These are phyloP conservation scores for Solanum piurae DNA, from an alignment of 257 asterid species.

Conservation along the genomic window DNA sequence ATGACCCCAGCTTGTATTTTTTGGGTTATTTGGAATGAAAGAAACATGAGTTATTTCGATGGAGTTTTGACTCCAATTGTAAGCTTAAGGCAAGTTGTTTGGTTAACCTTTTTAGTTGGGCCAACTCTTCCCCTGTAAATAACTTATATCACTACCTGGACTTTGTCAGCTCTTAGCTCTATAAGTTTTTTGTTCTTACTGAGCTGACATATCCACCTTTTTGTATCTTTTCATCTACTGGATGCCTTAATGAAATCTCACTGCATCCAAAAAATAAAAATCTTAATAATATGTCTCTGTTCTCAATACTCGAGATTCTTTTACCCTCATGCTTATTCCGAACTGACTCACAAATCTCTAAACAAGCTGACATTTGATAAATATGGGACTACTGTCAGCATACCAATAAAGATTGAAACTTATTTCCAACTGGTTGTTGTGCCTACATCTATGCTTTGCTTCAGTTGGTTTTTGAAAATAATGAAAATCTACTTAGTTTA, in stretches of 20 bases:
- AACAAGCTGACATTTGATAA: background rate
- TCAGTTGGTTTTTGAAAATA: background rate
- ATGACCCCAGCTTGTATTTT: background rate
- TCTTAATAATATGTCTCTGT: background rate
- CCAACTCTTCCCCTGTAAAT: background rate
- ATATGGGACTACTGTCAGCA: background rate
- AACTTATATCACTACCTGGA: background rate
- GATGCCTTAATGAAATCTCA: background rate
- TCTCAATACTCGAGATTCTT: background rate
- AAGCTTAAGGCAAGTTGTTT: background rate
- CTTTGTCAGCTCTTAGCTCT: background rate
- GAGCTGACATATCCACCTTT: background rate
- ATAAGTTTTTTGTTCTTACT: background rate
- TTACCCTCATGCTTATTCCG: background rate
- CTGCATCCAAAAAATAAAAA: background rate
- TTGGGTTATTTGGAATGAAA: background rate
- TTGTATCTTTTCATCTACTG: background rate
- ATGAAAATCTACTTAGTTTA: background rate
- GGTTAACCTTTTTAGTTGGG: background rate
- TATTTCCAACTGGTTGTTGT: background rate
- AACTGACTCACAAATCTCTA: background rate
- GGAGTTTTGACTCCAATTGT: background rate
- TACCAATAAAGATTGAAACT: background rate
- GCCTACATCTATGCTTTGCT: background rate
- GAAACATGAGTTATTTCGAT: background rate